phyloP scores from a whole-genome alignment of 306 rosid genomes.

The Castanea crenata region DNA sequence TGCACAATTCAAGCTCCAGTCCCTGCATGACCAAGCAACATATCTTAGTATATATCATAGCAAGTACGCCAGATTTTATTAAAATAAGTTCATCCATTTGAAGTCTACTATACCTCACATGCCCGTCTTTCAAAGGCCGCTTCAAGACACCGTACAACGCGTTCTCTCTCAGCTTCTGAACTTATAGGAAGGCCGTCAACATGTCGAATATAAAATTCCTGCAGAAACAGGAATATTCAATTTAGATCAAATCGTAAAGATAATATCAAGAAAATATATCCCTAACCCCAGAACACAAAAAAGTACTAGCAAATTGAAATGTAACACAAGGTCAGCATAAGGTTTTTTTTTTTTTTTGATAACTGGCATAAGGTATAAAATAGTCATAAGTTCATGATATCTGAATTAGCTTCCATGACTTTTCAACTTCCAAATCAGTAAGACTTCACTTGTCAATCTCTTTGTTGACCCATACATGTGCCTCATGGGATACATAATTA shows the following conservation, averaged over 20 bases:
- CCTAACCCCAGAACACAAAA: neutral
- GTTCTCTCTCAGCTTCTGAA: constrained; percentile 86
- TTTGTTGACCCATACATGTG: neutral
- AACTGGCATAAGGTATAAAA: neutral
- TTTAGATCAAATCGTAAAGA: constrained; percentile 12
- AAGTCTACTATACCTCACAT: constrained; percentile 54
- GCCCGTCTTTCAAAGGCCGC: constrained; percentile 96
- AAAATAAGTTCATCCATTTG: neutral
- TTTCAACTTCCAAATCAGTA: neutral
- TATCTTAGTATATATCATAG: constrained; percentile 20
- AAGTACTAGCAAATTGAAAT: neutral
- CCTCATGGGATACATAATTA: neutral
- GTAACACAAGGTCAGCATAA: neutral
- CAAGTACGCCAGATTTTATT: neutral
- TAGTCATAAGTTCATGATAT: neutral
- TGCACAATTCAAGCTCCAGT: constrained; percentile 72
- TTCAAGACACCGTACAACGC: constrained; percentile 84
- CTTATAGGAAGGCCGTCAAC: constrained; percentile 85
- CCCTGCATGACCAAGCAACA: constrained; percentile 58
- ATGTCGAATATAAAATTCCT: constrained; percentile 94
- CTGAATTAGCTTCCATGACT: neutral
- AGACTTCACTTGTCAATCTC: neutral
- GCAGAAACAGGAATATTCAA: neutral
- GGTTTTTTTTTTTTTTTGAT: neutral
- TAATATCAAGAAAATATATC: neutral